Conservation (phyloP, 2,329 filamentous ascomycete species). For the Colletotrichum lini region DNA sequence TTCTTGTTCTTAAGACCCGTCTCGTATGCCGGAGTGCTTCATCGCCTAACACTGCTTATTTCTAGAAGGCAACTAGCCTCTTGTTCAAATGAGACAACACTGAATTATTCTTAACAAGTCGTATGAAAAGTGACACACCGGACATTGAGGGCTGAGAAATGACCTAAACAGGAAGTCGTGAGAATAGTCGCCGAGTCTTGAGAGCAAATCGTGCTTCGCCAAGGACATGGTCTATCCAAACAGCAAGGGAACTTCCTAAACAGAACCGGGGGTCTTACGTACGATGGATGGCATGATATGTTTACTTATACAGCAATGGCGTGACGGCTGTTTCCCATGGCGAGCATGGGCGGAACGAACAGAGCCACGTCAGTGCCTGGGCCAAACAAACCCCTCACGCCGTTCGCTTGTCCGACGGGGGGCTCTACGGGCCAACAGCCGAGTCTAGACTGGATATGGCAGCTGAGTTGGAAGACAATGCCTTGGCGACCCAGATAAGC, state of each 20-base stretch:
- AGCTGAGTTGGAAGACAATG: neutral
- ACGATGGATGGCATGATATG: neutral
- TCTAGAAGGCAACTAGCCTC: too few relatives aligned
- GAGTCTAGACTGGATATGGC: constrained; percentile 32
- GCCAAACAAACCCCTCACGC: neutral
- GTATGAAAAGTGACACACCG: neutral
- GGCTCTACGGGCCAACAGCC: constrained; percentile 35
- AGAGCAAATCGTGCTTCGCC: constrained; percentile 12
- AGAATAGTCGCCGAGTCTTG: neutral
- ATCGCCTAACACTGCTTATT: too few relatives aligned
- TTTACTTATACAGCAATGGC: neutral
- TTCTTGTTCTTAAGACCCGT: too few relatives aligned
- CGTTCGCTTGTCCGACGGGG: neutral
- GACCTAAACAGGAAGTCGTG: constrained; percentile 4
- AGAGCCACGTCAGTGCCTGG: neutral
- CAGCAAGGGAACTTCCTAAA: constrained; percentile 24
- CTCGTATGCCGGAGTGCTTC: too few relatives aligned
- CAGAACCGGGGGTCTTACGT: neutral
- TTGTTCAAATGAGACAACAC: too few relatives aligned
- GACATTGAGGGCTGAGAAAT: neutral
- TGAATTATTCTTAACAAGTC: too few relatives aligned
- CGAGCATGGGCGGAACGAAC: neutral
- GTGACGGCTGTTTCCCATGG: neutral
- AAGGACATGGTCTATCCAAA: constrained; percentile 1
- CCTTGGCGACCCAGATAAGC: constrained; percentile 39